A percentile compares a stretch with the other conserved stretches of the same genome.
Conservation (phyloP, 441 rosid genomes). For the Populus hybrid region DNA sequence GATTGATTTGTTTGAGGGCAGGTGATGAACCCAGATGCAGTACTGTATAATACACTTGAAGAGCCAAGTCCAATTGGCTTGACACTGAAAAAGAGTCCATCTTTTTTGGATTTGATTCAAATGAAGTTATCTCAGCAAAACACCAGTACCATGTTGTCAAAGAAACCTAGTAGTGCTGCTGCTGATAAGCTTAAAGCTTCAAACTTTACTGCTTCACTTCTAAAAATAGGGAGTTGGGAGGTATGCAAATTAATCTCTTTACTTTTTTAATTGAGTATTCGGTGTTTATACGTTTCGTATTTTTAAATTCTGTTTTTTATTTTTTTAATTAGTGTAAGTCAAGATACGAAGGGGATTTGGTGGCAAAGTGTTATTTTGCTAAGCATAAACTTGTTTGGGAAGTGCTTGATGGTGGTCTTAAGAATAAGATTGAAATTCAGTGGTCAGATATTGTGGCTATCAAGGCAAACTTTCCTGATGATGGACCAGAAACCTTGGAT, state of each 20-base stretch:
- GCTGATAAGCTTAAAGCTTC: conserved; percentile 94
- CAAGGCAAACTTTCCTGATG: conserved; percentile 40
- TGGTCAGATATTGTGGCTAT: conserved; percentile 64
- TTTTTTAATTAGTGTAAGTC: conserved; percentile 61
- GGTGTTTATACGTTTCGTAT: neutral
- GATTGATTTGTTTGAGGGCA: neutral
- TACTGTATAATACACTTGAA: conserved; percentile 63
- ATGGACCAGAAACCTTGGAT: conserved; percentile 43
- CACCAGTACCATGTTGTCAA: conserved; percentile 28
- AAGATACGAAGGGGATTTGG: conserved; percentile 82
- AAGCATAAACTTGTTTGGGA: conserved; percentile 77
- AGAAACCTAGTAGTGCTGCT: conserved; percentile 29
- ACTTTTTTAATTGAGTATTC: neutral
- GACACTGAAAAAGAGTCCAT: conserved; percentile 87
- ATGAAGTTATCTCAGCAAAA: conserved; percentile 73
- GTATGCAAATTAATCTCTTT: conserved; percentile 26
- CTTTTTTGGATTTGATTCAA: conserved; percentile 89
- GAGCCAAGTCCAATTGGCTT: conserved; percentile 97
- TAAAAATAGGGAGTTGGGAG: conserved; percentile 89
- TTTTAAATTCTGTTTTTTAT: neutral
- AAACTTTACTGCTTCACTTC: conserved; percentile 72
- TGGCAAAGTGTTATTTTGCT: conserved; percentile 60
- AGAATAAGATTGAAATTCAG: conserved; percentile 66
- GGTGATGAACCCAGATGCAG: neutral
- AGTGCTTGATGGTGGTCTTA: conserved; percentile 57